These are phyloP conservation scores for Ploettnerulaceae sp. DNA, from an alignment of 2,329 filamentous ascomycete species.

Conservation along the genomic window DNA sequence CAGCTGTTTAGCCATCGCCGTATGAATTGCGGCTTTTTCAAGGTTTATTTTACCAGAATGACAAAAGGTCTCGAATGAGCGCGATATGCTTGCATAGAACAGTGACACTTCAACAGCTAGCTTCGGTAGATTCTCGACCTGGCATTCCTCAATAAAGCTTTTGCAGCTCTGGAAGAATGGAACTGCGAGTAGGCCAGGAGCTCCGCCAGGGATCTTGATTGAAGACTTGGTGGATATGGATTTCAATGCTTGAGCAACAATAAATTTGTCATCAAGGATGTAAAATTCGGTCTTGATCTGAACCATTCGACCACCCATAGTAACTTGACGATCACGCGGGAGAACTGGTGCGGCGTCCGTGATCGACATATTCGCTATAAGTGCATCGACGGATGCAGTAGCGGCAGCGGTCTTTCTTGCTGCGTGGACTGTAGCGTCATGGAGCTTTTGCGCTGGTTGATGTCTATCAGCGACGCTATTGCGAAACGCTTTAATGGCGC, in stretches of 20 bases:
- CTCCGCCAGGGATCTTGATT: not conserved
- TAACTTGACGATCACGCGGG: conserved; percentile 31
- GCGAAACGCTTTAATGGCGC: not conserved
- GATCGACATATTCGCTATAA: conserved; percentile 24
- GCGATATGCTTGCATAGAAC: conserved; percentile 27
- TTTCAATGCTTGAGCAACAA: not conserved
- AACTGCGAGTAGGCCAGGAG: not conserved
- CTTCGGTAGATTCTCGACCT: conserved; percentile 34
- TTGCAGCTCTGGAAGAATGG: conserved; percentile 31
- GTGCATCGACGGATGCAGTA: not conserved
- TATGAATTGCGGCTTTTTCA: conserved; percentile 11
- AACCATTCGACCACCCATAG: not conserved
- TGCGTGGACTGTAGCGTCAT: conserved; percentile 32
- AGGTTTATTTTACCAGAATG: conserved; percentile 14
- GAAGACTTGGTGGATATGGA: not conserved
- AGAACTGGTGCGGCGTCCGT: conserved; percentile 19
- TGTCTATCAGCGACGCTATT: conserved; percentile 25
- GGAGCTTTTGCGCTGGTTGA: conserved; percentile 37
- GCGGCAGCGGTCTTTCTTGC: conserved; percentile 12
- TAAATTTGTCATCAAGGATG: not conserved
- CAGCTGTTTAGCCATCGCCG: conserved; percentile 9
- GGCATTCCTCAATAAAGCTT: conserved; percentile 32
- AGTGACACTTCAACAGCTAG: conserved; percentile 36
- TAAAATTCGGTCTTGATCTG: not conserved
- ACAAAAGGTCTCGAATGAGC: conserved; percentile 1